Conservation (phyloP, 2,329 filamentous ascomycete species). For the Chrysosporium keratinophilum region DNA sequence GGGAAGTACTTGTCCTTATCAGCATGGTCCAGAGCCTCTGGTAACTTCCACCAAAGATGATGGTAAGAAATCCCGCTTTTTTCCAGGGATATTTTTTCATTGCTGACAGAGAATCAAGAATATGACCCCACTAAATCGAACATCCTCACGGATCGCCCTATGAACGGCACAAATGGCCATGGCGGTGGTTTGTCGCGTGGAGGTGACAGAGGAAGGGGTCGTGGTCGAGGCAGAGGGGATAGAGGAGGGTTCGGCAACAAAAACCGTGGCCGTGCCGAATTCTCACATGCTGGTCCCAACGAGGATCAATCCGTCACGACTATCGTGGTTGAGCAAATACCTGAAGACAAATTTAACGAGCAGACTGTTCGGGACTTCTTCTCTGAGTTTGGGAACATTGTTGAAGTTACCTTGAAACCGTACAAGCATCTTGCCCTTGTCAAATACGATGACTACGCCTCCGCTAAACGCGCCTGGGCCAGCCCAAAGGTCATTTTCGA, state of each 20-base stretch:
- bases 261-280: conserved; percentile 40
- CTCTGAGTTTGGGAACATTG: conserved; percentile 46
- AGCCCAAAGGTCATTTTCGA: conserved; percentile 55
- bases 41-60: conserved; percentile 32
- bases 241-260: conserved; percentile 33
- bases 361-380: conserved; percentile 47
- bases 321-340: conserved; percentile 52
- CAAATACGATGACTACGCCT: conserved; percentile 43
- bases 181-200: conserved; percentile 2
- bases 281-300: conserved; percentile 44
- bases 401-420: conserved; percentile 45
- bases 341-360: conserved; percentile 47
- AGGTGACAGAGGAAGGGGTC: conserved; percentile 15
- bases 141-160: conserved; percentile 27
- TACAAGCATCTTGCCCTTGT: conserved; percentile 47
- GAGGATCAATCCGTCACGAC: conserved; percentile 45
- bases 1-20: conserved; percentile 47
- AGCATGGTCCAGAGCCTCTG: conserved; percentile 43
- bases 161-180: conserved; percentile 19
- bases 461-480: conserved; percentile 46
- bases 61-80: conserved; percentile 24
- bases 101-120: conserved; percentile 25
- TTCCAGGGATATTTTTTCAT: no score
- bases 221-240: conserved; percentile 35
- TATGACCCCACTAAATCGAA: conserved; percentile 47